Conservation (phyloP, 371 early-diverging fungal species). For the Rhizopus microsporus region DNA sequence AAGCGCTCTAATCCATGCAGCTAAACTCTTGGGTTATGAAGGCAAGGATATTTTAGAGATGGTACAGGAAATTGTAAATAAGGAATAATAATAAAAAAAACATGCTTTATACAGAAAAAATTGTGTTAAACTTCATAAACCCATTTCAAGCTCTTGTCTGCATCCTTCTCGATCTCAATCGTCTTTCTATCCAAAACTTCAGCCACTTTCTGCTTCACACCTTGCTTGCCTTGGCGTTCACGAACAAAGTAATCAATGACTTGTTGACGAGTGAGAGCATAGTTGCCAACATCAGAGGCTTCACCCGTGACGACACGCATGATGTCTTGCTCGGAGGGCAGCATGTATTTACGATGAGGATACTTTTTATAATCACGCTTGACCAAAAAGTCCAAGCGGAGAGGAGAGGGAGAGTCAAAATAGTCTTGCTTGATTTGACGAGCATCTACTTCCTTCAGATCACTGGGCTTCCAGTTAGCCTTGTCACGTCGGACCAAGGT, state of each 20-base stretch:
- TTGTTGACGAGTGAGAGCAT: constrained; percentile 64
- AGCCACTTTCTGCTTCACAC: constrained; percentile 69
- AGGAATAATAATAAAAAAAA: constrained; percentile 6
- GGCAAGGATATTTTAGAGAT: constrained; percentile 38
- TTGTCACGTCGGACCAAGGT: constrained; percentile 66
- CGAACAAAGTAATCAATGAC: constrained; percentile 68
- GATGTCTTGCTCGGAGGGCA: constrained; percentile 85
- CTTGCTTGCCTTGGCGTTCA: constrained; percentile 68
- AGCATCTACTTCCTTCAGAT: constrained; percentile 55
- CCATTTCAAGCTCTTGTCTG: constrained; percentile 47
- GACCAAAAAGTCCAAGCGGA: constrained; percentile 35
- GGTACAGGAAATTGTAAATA: constrained; percentile 37
- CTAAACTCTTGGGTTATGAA: constrained; percentile 37
- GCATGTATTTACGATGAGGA: constrained; percentile 75
- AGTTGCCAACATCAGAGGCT: constrained; percentile 58
- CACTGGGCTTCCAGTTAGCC: constrained; percentile 80
- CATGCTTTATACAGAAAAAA: constrained; percentile 4
- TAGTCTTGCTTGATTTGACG: constrained; percentile 59
- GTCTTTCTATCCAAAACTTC: constrained; percentile 72
- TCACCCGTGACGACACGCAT: constrained; percentile 65
- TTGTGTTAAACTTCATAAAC: constrained; percentile 34
- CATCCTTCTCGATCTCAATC: constrained; percentile 22
- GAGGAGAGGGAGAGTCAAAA: constrained; percentile 51
- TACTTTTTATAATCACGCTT: constrained; percentile 55
- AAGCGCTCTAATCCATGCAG: constrained; percentile 40